Percentiles rank a stretch among this genome's conserved stretches.
phyloP scores from a whole-genome alignment of 2,329 filamentous ascomycete species.

The Coniochaeta sp. region DNA sequence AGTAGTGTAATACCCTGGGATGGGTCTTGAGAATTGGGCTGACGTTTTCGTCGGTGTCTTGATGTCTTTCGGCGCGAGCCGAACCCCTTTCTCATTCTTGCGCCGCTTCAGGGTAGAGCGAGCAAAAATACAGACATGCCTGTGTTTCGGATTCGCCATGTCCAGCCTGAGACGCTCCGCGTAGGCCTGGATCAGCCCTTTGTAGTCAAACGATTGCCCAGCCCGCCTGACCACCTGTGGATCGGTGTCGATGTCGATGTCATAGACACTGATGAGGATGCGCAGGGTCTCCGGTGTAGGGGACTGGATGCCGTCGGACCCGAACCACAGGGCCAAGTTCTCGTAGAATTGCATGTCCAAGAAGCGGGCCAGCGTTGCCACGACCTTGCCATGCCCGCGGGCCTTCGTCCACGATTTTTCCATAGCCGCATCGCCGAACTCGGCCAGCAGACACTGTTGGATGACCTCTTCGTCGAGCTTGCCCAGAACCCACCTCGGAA shows the following conservation, averaged over 20 bases:
- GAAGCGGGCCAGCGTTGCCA: not conserved
- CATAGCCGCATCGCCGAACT: not conserved
- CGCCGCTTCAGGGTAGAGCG: not conserved
- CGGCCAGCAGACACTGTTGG: not conserved
- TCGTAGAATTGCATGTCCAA: not conserved
- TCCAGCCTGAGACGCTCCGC: not conserved
- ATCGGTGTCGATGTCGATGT: too few relatives aligned
- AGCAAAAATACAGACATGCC: not conserved
- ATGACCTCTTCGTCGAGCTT: not conserved
- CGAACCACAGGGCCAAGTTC: not conserved
- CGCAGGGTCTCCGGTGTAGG: constrained; percentile 7
- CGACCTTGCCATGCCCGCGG: not conserved
- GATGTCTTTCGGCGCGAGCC: not conserved
- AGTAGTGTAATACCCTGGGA: too few relatives aligned
- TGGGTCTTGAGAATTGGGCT: too few relatives aligned
- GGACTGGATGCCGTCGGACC: not conserved
- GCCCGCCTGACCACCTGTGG: too few relatives aligned
- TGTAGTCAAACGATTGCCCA: not conserved
- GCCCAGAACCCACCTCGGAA: not conserved
- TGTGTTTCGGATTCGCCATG: not conserved
- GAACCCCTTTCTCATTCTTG: not conserved
- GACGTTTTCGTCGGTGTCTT: not conserved
- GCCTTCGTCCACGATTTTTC: not conserved
- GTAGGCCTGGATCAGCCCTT: not conserved
- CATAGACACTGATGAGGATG: too few relatives aligned